A percentile compares a stretch with the other conserved stretches of the same genome.
Conservation (phyloP, 116 monocot genomes). For the Phalaenopsis hybrid region DNA sequence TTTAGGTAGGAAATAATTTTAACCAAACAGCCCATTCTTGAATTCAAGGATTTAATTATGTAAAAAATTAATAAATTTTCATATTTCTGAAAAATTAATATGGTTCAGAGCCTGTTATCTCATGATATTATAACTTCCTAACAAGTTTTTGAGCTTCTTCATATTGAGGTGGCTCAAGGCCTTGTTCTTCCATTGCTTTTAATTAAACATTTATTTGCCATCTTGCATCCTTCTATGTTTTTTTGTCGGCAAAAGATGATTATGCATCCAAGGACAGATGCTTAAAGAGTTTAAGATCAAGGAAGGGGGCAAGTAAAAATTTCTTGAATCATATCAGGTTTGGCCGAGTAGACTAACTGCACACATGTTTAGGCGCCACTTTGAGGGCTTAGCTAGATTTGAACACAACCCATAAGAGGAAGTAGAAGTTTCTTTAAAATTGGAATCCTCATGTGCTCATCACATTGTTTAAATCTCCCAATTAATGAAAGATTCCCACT, state of each 20-base stretch:
- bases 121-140: background rate
- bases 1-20: too few species aligned
- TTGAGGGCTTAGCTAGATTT: background rate
- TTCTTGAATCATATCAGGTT: background rate
- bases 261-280: background rate
- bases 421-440: background rate
- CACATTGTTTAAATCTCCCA: background rate
- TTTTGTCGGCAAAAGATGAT: background rate
- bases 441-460: background rate
- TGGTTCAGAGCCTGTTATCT: background rate
- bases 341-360: background rate
- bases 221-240: background rate
- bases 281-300: background rate
- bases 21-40: background rate
- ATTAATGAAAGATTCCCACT: background rate
- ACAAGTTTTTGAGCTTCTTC: background rate
- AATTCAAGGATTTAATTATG: background rate
- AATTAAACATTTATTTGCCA: background rate
- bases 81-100: background rate
- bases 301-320: background rate
- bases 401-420: background rate
- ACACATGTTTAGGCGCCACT: background rate
- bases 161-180: too few species aligned
- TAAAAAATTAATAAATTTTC: background rate
- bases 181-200: background rate